Evolutionary conservation across 768 basidiomycete genomes (phyloP).

Genomic region (Vararia minispora): DNA sequence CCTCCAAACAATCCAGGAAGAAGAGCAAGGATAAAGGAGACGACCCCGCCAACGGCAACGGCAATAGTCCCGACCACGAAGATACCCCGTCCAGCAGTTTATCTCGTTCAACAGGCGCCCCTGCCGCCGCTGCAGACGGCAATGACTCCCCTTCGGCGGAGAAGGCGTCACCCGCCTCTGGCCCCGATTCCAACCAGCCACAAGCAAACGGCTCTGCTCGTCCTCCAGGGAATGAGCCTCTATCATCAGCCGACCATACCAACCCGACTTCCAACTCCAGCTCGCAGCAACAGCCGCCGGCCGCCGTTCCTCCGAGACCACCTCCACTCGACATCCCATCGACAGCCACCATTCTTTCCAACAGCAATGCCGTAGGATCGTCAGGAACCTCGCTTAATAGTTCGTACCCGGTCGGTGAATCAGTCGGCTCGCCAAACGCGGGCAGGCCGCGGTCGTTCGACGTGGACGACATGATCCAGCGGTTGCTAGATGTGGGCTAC

Average conservation of each 20-base stretch:
- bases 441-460: conserved; percentile 65
- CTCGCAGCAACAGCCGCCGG: too few species aligned
- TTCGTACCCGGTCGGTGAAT: conserved; percentile 27
- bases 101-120: conserved; percentile 31
- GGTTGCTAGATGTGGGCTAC: conserved; percentile 93
- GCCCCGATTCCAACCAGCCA: conserved; percentile 22
- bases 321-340: conserved; percentile 67
- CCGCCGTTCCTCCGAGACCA: conserved; percentile 26
- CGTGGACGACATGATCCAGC: conserved; percentile 96
- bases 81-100: conserved; percentile 29
- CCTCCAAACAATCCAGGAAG: conserved; percentile 75
- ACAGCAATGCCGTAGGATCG: conserved; percentile 29
- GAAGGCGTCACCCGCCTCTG: conserved; percentile 24
- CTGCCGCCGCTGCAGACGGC: conserved; percentile 23
- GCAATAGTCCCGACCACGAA: too few species aligned
- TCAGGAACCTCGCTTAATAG: conserved; percentile 38
- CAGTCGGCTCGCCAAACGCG: conserved; percentile 22
- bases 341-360: conserved; percentile 77
- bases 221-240: too few species aligned
- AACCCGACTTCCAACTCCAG: conserved; percentile 22
- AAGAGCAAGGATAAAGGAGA: conserved; percentile 58
- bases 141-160: conserved; percentile 24
- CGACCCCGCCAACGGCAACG: conserved; percentile 32
- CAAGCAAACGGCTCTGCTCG: conserved; percentile 34
- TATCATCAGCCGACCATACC: conserved; percentile 27